These are phyloP conservation scores for Miamiensis avidus DNA, from an alignment of 169 alveolate genomes.

Conservation along the genomic window DNA sequence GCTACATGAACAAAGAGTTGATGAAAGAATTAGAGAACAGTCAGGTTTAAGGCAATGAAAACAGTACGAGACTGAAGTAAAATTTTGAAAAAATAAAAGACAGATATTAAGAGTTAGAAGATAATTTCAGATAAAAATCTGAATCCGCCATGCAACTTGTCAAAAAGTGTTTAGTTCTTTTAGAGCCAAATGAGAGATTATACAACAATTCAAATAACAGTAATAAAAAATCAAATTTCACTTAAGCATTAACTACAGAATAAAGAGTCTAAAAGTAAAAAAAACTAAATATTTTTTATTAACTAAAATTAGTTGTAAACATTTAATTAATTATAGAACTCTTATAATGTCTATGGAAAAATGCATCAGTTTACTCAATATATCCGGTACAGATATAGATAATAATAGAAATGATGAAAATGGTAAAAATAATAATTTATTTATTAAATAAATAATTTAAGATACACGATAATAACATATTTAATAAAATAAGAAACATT, in stretches of 20 bases:
- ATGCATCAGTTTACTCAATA: neutral
- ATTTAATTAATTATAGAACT: too few species aligned
- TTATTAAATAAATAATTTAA: neutral
- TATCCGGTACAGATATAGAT: neutral
- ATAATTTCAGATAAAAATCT: neutral
- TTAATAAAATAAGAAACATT: slow-evolving; percentile 9
- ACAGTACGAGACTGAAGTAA: slow-evolving; percentile 4
- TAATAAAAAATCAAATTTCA: neutral
- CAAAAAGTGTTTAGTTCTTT: slow-evolving; percentile 7
- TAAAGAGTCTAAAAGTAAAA: neutral
- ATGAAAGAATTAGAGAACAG: neutral
- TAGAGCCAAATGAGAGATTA: slow-evolving; percentile 6
- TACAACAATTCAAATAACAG: slow-evolving; percentile 5
- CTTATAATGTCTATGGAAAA: too few species aligned
- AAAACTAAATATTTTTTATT: neutral
- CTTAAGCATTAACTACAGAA: neutral
- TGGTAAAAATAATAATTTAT: neutral
- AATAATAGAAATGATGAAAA: neutral
- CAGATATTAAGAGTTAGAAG: slow-evolving; percentile 6
- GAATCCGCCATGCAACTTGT: neutral
- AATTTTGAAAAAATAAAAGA: slow-evolving; percentile 20
- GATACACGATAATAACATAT: neutral
- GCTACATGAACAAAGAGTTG: slow-evolving; percentile 6
- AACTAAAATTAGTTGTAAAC: neutral
- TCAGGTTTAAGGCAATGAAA: neutral